These are phyloP conservation scores for Bryoglossum gracile DNA, from an alignment of 495 filamentous ascomycete genomes.

Conservation along the genomic window DNA sequence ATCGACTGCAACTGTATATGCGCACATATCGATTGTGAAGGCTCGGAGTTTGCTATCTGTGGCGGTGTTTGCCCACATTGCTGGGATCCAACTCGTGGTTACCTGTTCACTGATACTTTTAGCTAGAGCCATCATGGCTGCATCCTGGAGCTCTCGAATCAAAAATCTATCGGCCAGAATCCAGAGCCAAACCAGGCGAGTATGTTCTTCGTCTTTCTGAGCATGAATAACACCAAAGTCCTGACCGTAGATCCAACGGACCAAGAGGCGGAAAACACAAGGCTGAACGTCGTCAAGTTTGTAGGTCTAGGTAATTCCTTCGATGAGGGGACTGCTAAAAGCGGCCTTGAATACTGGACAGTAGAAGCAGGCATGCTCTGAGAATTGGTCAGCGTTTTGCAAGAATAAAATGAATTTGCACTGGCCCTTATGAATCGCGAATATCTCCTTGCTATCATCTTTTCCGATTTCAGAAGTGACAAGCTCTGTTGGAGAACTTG, in stretches of 20 bases:
- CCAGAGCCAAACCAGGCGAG: not conserved
- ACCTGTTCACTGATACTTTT: not conserved
- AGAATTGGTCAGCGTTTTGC: not conserved
- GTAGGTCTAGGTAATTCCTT: not conserved
- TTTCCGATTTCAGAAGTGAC: not conserved
- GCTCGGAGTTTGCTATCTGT: not conserved
- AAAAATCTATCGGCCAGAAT: not conserved
- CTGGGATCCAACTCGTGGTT: not conserved
- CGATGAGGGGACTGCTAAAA: not conserved
- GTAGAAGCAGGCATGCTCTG: not conserved
- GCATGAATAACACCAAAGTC: not conserved
- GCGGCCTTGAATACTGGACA: not conserved
- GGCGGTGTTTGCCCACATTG: not conserved
- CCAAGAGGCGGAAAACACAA: not conserved
- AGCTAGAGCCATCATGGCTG: not conserved
- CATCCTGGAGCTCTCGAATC: not conserved
- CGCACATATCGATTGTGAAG: conserved; percentile 1
- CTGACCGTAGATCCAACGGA: not conserved
- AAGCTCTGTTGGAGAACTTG: not conserved
- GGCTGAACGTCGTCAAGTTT: not conserved
- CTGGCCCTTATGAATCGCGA: not conserved
- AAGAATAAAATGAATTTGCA: not conserved
- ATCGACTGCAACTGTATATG: not conserved
- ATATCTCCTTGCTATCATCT: not conserved
- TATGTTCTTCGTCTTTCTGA: not conserved